A percentile compares a stretch with the other conserved stretches of the same genome.
Evolutionary conservation across 805 yeast genomes (phyloP).

Genomic region (Myxozyma geophila): DNA sequence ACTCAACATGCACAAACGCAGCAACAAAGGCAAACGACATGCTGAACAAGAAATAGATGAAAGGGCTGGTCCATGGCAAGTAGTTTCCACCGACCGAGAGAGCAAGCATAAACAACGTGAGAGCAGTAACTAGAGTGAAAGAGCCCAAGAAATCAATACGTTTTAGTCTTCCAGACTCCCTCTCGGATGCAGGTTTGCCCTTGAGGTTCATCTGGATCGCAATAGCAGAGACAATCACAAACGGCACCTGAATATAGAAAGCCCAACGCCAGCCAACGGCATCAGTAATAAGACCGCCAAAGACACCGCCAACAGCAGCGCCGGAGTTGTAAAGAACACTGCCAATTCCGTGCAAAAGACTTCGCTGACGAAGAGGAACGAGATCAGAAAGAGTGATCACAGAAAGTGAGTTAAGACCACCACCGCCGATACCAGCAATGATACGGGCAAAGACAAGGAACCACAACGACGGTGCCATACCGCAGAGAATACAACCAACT

Average conservation of each 20-base stretch:
- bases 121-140: conserved; percentile 58
- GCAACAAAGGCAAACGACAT: conserved; percentile 46
- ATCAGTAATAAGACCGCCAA: conserved; percentile 60
- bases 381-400: conserved; percentile 79
- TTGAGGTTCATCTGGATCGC: conserved; percentile 42
- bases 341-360: conserved; percentile 80
- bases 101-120: conserved; percentile 64
- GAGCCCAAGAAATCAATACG: conserved; percentile 74
- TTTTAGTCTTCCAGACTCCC: conserved; percentile 53
- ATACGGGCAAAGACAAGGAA: conserved; percentile 55
- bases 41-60: conserved; percentile 47
- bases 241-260: conserved; percentile 49
- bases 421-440: conserved; percentile 89
- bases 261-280: conserved; percentile 67
- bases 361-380: conserved; percentile 74
- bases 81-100: conserved; percentile 69
- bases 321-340: conserved; percentile 80
- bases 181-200: conserved; percentile 40
- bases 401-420: conserved; percentile 76
- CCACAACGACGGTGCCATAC: conserved; percentile 42
- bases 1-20: conserved; percentile 58
- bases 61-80: conserved; percentile 52
- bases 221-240: conserved; percentile 46
- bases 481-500: conserved; percentile 56
- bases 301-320: conserved; percentile 67